phyloP scores from a whole-genome alignment of 179 eudicot genomes.

The Patellifolia procumbens region DNA sequence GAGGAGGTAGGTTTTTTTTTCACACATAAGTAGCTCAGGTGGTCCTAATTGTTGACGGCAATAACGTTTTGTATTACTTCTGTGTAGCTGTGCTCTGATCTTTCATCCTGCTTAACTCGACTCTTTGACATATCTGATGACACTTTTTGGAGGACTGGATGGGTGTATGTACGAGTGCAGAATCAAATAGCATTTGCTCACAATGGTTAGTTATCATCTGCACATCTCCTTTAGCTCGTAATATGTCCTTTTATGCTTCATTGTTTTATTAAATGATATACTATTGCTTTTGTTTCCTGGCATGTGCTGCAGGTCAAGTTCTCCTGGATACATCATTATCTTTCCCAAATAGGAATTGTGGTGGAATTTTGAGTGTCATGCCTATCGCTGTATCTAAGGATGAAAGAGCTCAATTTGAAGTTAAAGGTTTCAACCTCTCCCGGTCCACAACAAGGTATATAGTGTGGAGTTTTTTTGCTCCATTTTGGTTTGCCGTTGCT shows the following conservation, averaged over 20 bases:
- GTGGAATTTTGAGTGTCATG: slow-evolving; percentile 40
- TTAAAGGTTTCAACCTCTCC: slow-evolving; percentile 49
- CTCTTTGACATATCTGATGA: slow-evolving; percentile 40
- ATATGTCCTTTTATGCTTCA: background rate
- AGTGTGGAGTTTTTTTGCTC: background rate
- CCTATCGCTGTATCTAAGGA: slow-evolving; percentile 51
- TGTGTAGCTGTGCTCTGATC: slow-evolving; percentile 46
- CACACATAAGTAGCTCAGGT: background rate
- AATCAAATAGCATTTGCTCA: slow-evolving; percentile 38
- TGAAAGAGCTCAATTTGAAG: slow-evolving; percentile 44
- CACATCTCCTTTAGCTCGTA: slow-evolving; percentile 5
- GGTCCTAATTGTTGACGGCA: background rate
- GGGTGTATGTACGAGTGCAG: no score
- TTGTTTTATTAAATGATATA: slow-evolving; percentile 4
- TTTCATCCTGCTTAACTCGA: slow-evolving; percentile 44
- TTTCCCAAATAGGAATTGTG: slow-evolving; percentile 26
- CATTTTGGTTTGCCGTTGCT: slow-evolving; percentile 8
- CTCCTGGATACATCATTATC: no score
- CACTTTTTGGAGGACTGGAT: slow-evolving; percentile 52
- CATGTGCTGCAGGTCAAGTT: slow-evolving; percentile 38
- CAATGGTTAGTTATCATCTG: slow-evolving; percentile 36
- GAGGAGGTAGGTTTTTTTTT: slow-evolving; percentile 45
- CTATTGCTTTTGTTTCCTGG: slow-evolving; percentile 2
- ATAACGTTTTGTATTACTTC: slow-evolving; percentile 20
- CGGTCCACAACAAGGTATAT: slow-evolving; percentile 42